Percentiles rank a stretch among this genome's conserved stretches.
phyloP scores from a whole-genome alignment of 1,139 yeast genomes.

The Yamadazyma spencermartinsiae region DNA sequence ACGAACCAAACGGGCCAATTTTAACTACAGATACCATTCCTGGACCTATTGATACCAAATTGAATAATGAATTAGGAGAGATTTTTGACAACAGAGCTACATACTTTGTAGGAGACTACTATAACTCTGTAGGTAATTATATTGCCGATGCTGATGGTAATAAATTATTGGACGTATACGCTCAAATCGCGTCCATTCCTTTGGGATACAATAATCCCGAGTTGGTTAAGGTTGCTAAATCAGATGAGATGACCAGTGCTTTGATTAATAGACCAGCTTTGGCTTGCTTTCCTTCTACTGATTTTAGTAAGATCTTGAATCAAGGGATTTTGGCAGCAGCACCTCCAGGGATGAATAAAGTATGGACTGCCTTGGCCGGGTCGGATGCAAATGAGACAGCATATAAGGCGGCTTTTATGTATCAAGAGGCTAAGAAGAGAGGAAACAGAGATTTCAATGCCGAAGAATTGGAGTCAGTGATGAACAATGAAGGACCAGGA shows the following conservation, averaged over 20 bases:
- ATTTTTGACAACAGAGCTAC: constrained; percentile 67
- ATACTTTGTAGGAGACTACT: constrained; percentile 62
- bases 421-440: constrained; percentile 61
- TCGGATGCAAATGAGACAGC: constrained; percentile 80
- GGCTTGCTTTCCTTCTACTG: constrained; percentile 67
- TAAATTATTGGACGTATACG: constrained; percentile 57
- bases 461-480: constrained; percentile 61
- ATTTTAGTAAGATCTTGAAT: constrained; percentile 48
- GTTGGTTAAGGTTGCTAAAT: constrained; percentile 53
- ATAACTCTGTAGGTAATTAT: constrained; percentile 62
- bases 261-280: constrained; percentile 68
- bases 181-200: constrained; percentile 70
- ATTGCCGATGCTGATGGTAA: constrained; percentile 70
- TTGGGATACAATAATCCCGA: constrained; percentile 72
- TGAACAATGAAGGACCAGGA: constrained; percentile 69
- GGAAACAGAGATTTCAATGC: constrained; percentile 53
- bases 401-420: constrained; percentile 76
- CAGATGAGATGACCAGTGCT: constrained; percentile 65
- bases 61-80: constrained; percentile 49
- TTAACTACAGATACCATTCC: constrained; percentile 52
- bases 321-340: constrained; percentile 65
- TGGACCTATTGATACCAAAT: constrained; percentile 55
- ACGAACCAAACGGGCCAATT: constrained; percentile 55
- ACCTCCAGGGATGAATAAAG: constrained; percentile 63
- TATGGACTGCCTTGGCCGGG: constrained; percentile 73